Evolutionary conservation across 75 land plant species (phyloP).

Genomic region (Pinus albicaulis): DNA sequence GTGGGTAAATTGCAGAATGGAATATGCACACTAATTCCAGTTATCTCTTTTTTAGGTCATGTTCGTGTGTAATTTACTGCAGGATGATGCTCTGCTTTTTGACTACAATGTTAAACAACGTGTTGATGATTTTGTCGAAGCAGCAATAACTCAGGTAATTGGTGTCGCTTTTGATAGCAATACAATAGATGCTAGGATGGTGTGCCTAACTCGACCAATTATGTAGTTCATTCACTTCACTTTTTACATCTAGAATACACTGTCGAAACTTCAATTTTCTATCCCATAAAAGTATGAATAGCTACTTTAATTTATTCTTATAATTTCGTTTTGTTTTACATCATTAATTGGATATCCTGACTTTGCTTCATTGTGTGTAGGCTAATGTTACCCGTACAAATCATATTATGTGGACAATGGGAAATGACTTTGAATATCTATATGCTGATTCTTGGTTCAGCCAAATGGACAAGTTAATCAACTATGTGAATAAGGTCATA

Average conservation of each 20-base stretch:
- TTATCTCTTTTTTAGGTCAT: conserved; percentile 8
- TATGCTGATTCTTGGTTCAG: conserved; percentile 93
- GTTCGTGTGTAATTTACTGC: conserved; percentile 11
- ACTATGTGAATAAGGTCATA: conserved; percentile 82
- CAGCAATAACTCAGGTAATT: conserved; percentile 54
- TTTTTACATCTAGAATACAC: background rate
- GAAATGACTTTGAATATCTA: conserved; percentile 89
- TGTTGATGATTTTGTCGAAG: conserved; percentile 57
- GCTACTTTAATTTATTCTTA: too few species aligned
- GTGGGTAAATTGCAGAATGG: background rate
- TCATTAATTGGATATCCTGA: background rate
- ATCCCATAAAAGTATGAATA: background rate
- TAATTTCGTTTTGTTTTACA: background rate
- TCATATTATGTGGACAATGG: conserved; percentile 99
- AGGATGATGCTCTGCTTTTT: conserved; percentile 63
- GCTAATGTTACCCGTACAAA: conserved; percentile 80
- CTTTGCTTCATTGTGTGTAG: conserved; percentile 25
- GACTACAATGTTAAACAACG: conserved; percentile 70
- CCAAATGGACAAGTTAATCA: conserved; percentile 88
- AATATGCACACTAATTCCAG: background rate
- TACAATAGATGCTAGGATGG: background rate
- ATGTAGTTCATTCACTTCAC: background rate
- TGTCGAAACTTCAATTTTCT: background rate
- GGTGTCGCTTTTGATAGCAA: background rate
- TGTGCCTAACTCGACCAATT: background rate